Conservation (phyloP, 306 rosid species). For the Hippophae gyantsensis region DNA sequence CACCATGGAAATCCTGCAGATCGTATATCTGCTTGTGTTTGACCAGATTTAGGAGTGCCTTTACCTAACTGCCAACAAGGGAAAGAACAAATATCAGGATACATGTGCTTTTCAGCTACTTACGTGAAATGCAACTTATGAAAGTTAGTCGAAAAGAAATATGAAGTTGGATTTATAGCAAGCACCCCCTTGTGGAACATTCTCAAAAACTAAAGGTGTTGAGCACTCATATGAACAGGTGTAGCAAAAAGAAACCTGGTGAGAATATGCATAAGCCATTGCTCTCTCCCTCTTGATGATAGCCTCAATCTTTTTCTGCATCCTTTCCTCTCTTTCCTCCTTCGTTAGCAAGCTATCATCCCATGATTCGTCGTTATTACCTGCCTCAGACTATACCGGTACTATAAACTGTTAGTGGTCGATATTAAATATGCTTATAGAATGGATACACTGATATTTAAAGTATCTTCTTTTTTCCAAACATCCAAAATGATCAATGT, state of each 20-base stretch:
- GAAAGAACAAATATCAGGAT: not conserved
- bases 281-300: conserved; percentile 84
- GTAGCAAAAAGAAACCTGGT: conserved; percentile 42
- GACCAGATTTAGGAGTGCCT: conserved; percentile 61
- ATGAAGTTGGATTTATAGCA: too few relatives aligned
- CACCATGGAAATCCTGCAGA: conserved; percentile 84
- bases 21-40: conserved; percentile 48
- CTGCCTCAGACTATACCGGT: conserved; percentile 62
- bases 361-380: conserved; percentile 60
- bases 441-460: not conserved
- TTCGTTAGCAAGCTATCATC: conserved; percentile 84
- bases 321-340: conserved; percentile 77
- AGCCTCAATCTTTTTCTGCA: conserved; percentile 88
- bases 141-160: too few relatives aligned
- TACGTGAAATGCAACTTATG: not conserved
- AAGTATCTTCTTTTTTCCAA: too few relatives aligned
- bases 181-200: too few relatives aligned
- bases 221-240: not conserved
- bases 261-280: conserved; percentile 93
- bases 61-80: conserved; percentile 55
- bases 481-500: too few relatives aligned
- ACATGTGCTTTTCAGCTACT: not conserved
- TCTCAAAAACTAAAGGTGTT: not conserved
- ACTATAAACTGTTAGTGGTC: conserved; percentile 12
- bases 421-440: not conserved